Evolutionary conservation across 2,329 filamentous ascomycete genomes (phyloP).

Genomic region (Paraphoma sp.): DNA sequence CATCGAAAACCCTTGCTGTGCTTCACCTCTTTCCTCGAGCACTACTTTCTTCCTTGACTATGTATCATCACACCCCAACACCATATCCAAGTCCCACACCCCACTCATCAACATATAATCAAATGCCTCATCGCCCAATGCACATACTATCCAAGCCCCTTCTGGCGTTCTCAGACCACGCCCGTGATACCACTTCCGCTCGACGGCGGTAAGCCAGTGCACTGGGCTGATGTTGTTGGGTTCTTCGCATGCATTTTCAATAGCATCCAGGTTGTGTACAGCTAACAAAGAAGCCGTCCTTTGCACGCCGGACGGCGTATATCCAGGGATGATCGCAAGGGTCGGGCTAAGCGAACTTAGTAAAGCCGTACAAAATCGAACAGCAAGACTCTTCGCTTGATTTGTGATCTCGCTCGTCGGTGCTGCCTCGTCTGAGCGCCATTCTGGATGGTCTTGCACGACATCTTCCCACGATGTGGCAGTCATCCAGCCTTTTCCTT

Average conservation of each 20-base stretch:
- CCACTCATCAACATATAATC: constrained; percentile 1
- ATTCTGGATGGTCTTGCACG: constrained; percentile 4
- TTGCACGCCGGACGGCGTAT: background rate
- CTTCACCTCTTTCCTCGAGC: background rate
- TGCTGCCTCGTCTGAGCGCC: background rate
- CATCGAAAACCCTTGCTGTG: too few species aligned
- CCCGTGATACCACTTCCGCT: constrained; percentile 4
- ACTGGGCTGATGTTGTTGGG: constrained; percentile 1
- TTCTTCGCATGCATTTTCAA: background rate
- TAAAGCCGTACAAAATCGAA: background rate
- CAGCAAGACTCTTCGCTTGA: background rate
- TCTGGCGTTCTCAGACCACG: background rate
- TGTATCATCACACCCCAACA: background rate
- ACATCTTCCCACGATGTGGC: constrained; percentile 2
- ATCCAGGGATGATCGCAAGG: background rate
- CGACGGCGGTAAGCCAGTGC: constrained; percentile 9
- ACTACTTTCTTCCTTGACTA: background rate
- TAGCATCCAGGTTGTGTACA: background rate
- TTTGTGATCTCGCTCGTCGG: background rate
- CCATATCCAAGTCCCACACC: background rate
- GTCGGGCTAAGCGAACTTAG: constrained; percentile 2
- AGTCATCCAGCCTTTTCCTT: constrained; percentile 9
- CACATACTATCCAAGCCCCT: background rate
- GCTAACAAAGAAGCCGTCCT: background rate
- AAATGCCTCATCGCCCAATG: background rate